Percentiles rank a stretch among this genome's conserved stretches.
Evolutionary conservation across 768 basidiomycete genomes (phyloP).

Genomic region (Suillus subluteus): DNA sequence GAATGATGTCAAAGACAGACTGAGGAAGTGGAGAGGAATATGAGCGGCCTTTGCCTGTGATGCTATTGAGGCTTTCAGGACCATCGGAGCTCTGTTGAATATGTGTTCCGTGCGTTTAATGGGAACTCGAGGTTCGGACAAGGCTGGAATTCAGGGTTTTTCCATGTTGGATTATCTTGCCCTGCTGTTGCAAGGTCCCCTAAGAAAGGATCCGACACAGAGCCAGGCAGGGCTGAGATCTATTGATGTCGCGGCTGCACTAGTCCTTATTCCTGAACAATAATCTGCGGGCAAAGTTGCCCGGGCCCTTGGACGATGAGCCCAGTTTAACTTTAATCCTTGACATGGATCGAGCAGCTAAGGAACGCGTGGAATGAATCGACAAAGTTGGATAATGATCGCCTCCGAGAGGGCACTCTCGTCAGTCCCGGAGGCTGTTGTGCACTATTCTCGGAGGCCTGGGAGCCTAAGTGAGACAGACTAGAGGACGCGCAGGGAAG

Average conservation of each 20-base stretch:
- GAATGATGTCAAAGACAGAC: conserved; percentile 63
- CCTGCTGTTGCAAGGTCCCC: conserved; percentile 30
- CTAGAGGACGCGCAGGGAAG: conserved; percentile 39
- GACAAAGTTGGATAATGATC: conserved; percentile 63
- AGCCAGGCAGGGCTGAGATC: conserved; percentile 4
- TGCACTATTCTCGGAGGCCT: conserved; percentile 19
- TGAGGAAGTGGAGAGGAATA: conserved; percentile 67
- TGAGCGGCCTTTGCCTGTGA: conserved; percentile 59
- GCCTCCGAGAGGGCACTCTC: conserved; percentile 48
- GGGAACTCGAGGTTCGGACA: background rate
- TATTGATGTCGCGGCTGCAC: conserved; percentile 19
- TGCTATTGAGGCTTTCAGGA: conserved; percentile 20
- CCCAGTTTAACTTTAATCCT: conserved; percentile 51
- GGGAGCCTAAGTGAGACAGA: conserved; percentile 20
- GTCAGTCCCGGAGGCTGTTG: conserved; percentile 29
- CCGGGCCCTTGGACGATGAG: conserved; percentile 43
- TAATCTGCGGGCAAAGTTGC: conserved; percentile 60
- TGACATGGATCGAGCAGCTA: conserved; percentile 50
- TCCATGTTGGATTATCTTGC: conserved; percentile 46
- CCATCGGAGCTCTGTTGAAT: conserved; percentile 19
- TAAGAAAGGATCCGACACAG: conserved; percentile 14
- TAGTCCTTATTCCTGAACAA: conserved; percentile 47
- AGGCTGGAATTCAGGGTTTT: conserved; percentile 31
- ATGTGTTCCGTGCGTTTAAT: background rate
- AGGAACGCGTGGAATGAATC: conserved; percentile 43